Base-by-base conservation (phyloP, 148 eudicot species). In the Chenopodium suecicum region DNA sequence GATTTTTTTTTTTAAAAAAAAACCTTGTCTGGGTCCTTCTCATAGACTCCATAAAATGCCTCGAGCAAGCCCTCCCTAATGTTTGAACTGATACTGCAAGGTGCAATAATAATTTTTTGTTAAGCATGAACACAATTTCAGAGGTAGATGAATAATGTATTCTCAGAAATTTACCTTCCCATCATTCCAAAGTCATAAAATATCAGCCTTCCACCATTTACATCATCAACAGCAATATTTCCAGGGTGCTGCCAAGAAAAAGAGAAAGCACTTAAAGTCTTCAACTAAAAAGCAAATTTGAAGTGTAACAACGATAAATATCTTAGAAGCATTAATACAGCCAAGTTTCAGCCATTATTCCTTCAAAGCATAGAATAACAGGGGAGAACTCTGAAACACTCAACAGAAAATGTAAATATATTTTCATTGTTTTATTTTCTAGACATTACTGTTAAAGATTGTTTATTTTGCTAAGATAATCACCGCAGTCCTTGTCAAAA, bases 171-270 rank as follows among this genome's bases (percentile, higher is more conserved):
- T 32, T 88, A 96, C 99, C 99, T 94, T 86, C 99, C 99, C 99
- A 96, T 96, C 99, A 96, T 96, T 77, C 99, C 99, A 80, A 96
- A 96, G 82, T 96, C 99, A 87, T 96, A 96, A 88, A 95, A 96
- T 80, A 96, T 94, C 84, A 96, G 87, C 76, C 99, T 91, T 87
- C 99, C 99, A 83, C 99, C 99, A 92, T 96, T 96, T 56, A 96
- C 88, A 85, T 96, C 98, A 88, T 96, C 99, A 41, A 92, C 98
- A 84, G 99, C 99, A 82, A 96, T 96, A 84, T 96, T 96, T 74
- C 99, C 99, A 75, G 99, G 99, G 86, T 96, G 99, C 99, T 95
- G 92, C 85, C 74, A 71, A 79, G 70, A 84, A 37, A 37, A 86
- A 81, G 77, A 73, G 66, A 34, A 70, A 69, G 73, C 27, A 32